Evolutionary conservation across 2,329 filamentous ascomycete genomes (phyloP).

Genomic region (Neonectria hederae): DNA sequence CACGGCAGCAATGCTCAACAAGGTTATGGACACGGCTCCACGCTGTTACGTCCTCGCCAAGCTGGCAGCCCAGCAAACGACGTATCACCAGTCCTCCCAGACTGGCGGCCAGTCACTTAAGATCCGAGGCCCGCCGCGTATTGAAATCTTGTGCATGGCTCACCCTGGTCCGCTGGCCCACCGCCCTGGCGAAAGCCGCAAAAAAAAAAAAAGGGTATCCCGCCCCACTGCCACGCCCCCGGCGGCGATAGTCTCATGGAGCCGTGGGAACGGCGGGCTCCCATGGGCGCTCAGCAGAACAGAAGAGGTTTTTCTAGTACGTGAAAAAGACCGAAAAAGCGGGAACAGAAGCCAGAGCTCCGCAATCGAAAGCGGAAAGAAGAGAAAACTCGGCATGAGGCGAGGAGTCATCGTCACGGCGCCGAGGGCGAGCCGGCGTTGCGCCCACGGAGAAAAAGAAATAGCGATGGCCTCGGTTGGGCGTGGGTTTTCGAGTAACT

Average conservation of each 20-base stretch:
- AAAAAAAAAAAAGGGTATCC: background rate
- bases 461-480: background rate
- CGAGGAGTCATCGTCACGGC: background rate
- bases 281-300: background rate
- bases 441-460: background rate
- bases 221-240: constrained; percentile 19
- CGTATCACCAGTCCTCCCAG: constrained; percentile 5
- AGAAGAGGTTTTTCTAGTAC: background rate
- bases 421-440: background rate
- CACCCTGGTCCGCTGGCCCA: constrained; percentile 27
- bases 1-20: background rate
- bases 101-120: constrained; percentile 2
- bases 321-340: background rate
- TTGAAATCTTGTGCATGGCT: constrained; percentile 31
- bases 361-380: background rate
- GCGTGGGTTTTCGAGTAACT: background rate
- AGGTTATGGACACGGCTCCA: background rate
- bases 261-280: background rate
- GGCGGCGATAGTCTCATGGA: constrained; percentile 12
- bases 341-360: background rate
- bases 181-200: constrained; percentile 2
- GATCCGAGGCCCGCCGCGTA: constrained; percentile 19
- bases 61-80: background rate
- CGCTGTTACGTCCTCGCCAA: background rate
- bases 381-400: background rate